phyloP scores from a whole-genome alignment of 148 eudicot genomes.

The Diospyros lotus region DNA sequence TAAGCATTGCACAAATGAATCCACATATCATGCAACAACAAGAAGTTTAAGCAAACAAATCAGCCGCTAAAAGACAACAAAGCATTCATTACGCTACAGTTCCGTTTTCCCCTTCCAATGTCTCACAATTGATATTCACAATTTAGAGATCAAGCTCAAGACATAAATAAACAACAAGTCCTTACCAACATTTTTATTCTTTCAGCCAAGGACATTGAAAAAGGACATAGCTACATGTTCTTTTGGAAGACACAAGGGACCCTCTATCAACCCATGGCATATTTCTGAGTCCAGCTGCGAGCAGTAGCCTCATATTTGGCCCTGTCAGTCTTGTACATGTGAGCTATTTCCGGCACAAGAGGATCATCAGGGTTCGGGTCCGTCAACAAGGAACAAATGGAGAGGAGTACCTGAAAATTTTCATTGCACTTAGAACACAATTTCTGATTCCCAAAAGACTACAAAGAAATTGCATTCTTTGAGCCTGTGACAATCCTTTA shows the following conservation, averaged over 20 bases:
- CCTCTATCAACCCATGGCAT: slow-evolving; percentile 37
- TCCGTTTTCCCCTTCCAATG: neutral
- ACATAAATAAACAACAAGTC: neutral
- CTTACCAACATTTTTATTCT: slow-evolving; percentile 15
- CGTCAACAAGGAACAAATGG: slow-evolving; percentile 40
- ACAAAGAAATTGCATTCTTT: neutral
- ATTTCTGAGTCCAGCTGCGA: slow-evolving; percentile 46
- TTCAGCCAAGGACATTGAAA: slow-evolving; percentile 2
- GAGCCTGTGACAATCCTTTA: neutral
- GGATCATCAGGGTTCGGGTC: slow-evolving; percentile 49
- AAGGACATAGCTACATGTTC: neutral
- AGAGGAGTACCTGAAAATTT: slow-evolving; percentile 25
- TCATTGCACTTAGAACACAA: neutral
- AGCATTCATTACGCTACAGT: slow-evolving; percentile 1
- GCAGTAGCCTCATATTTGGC: slow-evolving; percentile 43
- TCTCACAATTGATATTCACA: slow-evolving; percentile 16
- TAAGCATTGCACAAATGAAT: no score
- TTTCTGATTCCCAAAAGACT: neutral
- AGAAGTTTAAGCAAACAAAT: neutral
- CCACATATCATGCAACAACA: no score
- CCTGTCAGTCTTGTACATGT: slow-evolving; percentile 43
- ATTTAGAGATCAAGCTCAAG: slow-evolving; percentile 4
- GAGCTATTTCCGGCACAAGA: slow-evolving; percentile 43
- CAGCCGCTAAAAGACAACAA: slow-evolving; percentile 1
- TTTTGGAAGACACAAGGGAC: neutral